Evolutionary conservation across 805 yeast genomes (phyloP).

Genomic region (Starmera caribaea): DNA sequence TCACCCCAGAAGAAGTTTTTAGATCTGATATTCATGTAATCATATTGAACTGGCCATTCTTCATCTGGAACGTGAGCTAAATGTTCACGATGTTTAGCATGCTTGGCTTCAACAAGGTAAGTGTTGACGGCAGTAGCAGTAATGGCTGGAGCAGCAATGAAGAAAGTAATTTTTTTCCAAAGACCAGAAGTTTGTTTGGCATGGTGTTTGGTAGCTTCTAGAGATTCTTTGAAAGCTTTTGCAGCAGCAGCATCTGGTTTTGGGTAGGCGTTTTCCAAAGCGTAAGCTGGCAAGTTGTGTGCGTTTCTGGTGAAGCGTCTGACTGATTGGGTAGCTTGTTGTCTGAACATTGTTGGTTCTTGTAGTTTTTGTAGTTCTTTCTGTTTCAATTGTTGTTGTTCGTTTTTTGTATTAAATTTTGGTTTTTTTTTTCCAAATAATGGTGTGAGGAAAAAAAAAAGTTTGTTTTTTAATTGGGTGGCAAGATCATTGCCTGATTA

Average conservation of each 20-base stretch:
- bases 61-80: slow-evolving; percentile 62
- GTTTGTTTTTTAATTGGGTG: no score
- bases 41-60: slow-evolving; percentile 89
- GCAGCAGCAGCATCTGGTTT: slow-evolving; percentile 53
- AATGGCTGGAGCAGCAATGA: slow-evolving; percentile 78
- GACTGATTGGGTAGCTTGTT: slow-evolving; percentile 18
- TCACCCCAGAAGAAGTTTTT: slow-evolving; percentile 97
- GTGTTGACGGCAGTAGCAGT: slow-evolving; percentile 71
- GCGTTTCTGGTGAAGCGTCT: slow-evolving; percentile 13
- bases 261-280: slow-evolving; percentile 38
- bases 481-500: not conserved
- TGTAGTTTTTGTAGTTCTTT: not conserved
- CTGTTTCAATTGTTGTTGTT: no score
- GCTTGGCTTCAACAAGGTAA: slow-evolving; percentile 73
- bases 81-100: slow-evolving; percentile 84
- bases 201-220: slow-evolving; percentile 67
- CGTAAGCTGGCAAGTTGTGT: slow-evolving; percentile 28
- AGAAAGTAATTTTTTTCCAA: slow-evolving; percentile 81
- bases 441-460: no score
- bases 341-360: slow-evolving; percentile 31
- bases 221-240: slow-evolving; percentile 51
- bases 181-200: slow-evolving; percentile 63
- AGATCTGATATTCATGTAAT: slow-evolving; percentile 82
- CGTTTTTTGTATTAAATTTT: no score
- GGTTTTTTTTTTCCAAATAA: no score